A percentile compares a stretch with the other conserved stretches of the same genome.
Conservation (phyloP, 2,329 filamentous ascomycete genomes). For the Xylariaceae sp. region DNA sequence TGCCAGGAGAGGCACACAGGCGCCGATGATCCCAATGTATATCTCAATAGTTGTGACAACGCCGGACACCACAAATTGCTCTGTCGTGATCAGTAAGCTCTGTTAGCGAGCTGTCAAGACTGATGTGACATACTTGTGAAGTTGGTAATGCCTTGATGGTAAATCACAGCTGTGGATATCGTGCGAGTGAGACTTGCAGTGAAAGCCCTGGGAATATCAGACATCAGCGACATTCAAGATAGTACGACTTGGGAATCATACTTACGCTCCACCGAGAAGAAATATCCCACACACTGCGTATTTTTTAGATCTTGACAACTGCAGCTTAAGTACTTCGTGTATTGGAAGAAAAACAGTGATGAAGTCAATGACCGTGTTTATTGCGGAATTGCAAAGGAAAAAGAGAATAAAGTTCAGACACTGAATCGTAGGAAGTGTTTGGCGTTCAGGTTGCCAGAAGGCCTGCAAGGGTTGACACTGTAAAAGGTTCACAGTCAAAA, state of each 20-base stretch:
- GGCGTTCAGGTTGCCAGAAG: constrained; percentile 13
- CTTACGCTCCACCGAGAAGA: constrained; percentile 10
- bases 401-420: constrained; percentile 12
- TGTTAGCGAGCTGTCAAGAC: no score
- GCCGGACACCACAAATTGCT: neutral
- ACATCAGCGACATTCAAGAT: no score
- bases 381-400: constrained; percentile 12
- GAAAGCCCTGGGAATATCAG: constrained; percentile 7
- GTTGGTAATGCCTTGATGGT: neutral
- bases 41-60: constrained; percentile 13
- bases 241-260: no score
- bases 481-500: constrained; percentile 9
- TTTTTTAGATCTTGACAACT: constrained; percentile 1
- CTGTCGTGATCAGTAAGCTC: no score
- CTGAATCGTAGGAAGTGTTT: constrained; percentile 2
- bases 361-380: constrained; percentile 14
- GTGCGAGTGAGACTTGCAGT: constrained; percentile 7
- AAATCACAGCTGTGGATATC: neutral
- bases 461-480: constrained; percentile 13
- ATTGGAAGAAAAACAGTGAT: constrained; percentile 12
- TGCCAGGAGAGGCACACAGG: constrained; percentile 14
- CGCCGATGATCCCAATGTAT: constrained; percentile 19
- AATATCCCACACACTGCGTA: constrained; percentile 6
- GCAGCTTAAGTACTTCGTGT: constrained; percentile 4
- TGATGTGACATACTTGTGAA: no score